Conservation (phyloP, 192 early-diverging fungal species). For the Coemansia sp. region DNA sequence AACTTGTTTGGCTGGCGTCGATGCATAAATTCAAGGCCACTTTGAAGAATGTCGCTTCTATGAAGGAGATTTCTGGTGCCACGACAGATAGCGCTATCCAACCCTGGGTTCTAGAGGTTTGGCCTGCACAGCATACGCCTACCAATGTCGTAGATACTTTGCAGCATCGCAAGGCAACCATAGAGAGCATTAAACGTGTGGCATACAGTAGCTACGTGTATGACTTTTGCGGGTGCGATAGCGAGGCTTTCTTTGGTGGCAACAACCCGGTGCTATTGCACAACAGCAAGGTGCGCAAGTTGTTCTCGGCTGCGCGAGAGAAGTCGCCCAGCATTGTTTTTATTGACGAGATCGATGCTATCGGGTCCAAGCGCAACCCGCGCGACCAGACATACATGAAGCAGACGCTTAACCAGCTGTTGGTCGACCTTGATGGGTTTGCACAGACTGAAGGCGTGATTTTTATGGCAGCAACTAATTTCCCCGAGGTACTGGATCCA, state of each 20-base stretch:
- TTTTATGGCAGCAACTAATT: slow-evolving; percentile 98
- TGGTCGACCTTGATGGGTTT: slow-evolving; percentile 99
- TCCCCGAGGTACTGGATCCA: slow-evolving; percentile 94
- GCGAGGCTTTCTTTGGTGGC: slow-evolving; percentile 57
- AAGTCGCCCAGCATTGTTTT: slow-evolving; percentile 90
- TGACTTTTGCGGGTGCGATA: slow-evolving; percentile 55
- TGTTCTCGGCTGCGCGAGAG: slow-evolving; percentile 70
- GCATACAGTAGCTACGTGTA: slow-evolving; percentile 43
- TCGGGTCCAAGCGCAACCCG: slow-evolving; percentile 88
- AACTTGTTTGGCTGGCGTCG: slow-evolving; percentile 47
- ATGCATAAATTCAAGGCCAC: slow-evolving; percentile 34
- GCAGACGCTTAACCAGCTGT: slow-evolving; percentile 96
- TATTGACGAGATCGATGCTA: slow-evolving; percentile 99
- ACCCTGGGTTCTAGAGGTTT: slow-evolving; percentile 22
- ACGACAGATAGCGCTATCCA: background rate
- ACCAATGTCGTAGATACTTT: background rate
- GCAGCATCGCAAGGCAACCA: slow-evolving; percentile 20
- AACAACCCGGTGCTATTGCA: slow-evolving; percentile 53
- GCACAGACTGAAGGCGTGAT: slow-evolving; percentile 94
- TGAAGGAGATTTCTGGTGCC: background rate
- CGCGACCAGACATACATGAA: slow-evolving; percentile 97
- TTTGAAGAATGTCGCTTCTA: background rate
- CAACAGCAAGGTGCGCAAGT: slow-evolving; percentile 54
- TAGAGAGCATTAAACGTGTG: slow-evolving; percentile 41
- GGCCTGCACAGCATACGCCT: background rate